Percentiles rank a stretch among this genome's conserved stretches.
These are phyloP conservation scores for Aspergillus carlsbadensis DNA, from an alignment of 495 filamentous ascomycete genomes.

Conservation along the genomic window DNA sequence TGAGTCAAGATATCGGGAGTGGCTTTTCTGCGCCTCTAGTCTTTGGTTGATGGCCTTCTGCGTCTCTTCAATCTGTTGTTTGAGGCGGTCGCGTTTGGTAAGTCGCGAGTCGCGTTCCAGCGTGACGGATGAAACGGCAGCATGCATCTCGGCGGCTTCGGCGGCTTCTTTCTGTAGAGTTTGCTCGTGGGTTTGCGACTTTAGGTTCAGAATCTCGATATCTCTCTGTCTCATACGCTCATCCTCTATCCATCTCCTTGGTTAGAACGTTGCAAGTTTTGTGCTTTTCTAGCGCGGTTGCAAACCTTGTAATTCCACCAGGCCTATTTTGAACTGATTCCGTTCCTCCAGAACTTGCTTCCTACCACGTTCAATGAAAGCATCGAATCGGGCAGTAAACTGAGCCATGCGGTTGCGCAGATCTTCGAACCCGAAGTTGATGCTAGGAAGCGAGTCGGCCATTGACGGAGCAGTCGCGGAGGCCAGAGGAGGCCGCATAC, in stretches of 20 bases:
- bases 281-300: background rate
- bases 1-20: constrained; percentile 66
- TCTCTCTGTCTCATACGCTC: constrained; percentile 84
- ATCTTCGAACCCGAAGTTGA: constrained; percentile 96
- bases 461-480: constrained; percentile 58
- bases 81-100: constrained; percentile 68
- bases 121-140: constrained; percentile 71
- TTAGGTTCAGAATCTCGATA: constrained; percentile 79
- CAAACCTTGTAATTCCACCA: constrained; percentile 86
- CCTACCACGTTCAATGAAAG: constrained; percentile 86
- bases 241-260: constrained; percentile 61
- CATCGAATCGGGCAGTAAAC: constrained; percentile 89
- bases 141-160: constrained; percentile 86
- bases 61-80: constrained; percentile 73
- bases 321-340: constrained; percentile 87
- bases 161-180: constrained; percentile 81
- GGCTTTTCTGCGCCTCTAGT: constrained; percentile 58
- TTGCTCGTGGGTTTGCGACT: constrained; percentile 72
- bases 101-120: constrained; percentile 73
- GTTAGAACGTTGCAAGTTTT: constrained; percentile 20
- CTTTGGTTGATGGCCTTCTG: constrained; percentile 66
- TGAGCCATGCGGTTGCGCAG: constrained; percentile 91
- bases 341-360: constrained; percentile 88
- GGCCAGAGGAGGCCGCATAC: constrained; percentile 66
- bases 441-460: constrained; percentile 81